phyloP scores from a whole-genome alignment of 352 stramenopile genomes.

The Phytophthora constricta region DNA sequence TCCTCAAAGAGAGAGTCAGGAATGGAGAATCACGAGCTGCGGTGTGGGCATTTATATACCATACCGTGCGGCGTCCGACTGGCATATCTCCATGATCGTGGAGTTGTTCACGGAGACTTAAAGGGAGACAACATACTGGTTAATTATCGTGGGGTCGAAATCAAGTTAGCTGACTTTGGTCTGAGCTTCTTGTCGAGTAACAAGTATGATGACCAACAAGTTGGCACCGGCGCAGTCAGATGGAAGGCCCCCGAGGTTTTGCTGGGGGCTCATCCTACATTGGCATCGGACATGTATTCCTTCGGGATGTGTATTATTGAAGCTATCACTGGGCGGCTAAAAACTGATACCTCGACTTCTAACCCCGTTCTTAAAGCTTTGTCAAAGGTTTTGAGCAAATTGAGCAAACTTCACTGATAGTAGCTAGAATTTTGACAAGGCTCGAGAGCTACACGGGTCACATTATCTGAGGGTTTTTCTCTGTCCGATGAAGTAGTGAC shows the following conservation, averaged over 20 bases:
- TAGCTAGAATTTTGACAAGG: too few species aligned
- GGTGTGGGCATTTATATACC: background rate
- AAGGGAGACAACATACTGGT: constrained; percentile 13
- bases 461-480: too few species aligned
- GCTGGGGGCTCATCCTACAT: background rate
- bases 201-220: background rate
- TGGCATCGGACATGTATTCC: constrained; percentile 10
- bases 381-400: too few species aligned
- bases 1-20: background rate
- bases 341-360: too few species aligned
- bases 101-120: constrained; percentile 7
- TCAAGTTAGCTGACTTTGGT: constrained; percentile 9
- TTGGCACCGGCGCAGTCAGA: background rate
- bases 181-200: constrained; percentile 1
- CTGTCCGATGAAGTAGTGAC: too few species aligned
- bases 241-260: constrained; percentile 8
- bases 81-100: constrained; percentile 9
- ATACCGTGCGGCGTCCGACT: constrained; percentile 5
- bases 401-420: too few species aligned
- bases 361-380: too few species aligned
- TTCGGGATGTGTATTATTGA: constrained; percentile 25
- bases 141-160: background rate
- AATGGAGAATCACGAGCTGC: background rate
- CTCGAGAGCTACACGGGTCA: too few species aligned
- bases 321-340: constrained; percentile 25